Conservation (phyloP, 768 basidiomycete genomes). For the Sarcomyxa edulis region DNA sequence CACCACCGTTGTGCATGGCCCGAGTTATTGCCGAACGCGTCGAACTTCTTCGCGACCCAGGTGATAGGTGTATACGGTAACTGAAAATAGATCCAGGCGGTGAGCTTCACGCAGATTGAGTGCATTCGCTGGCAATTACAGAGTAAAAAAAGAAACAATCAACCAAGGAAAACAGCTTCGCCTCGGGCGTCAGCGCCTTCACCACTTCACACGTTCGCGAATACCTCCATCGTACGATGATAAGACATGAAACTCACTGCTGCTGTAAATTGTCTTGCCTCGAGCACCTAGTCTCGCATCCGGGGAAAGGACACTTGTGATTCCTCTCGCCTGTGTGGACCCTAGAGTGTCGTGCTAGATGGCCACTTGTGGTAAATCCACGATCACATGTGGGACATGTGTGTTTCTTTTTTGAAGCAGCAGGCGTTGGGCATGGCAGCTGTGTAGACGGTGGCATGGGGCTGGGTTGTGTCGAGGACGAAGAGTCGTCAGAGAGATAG, state of each 20-base stretch:
- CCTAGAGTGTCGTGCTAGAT: constrained; percentile 82
- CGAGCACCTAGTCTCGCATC: constrained; percentile 87
- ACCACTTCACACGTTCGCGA: too few relatives aligned
- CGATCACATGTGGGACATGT: constrained; percentile 70
- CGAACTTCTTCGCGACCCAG: constrained; percentile 68
- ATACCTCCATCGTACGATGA: too few relatives aligned
- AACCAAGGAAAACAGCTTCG: too few relatives aligned
- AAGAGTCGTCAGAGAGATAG: too few relatives aligned
- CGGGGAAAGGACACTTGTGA: constrained; percentile 93
- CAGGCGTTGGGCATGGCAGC: constrained; percentile 20
- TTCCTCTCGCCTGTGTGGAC: constrained; percentile 92
- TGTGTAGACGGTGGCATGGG: too few relatives aligned
- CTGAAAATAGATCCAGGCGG: too few relatives aligned
- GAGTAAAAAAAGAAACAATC: too few relatives aligned
- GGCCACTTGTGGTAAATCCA: constrained; percentile 84
- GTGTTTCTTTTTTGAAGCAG: constrained; percentile 46
- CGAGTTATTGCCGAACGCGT: constrained; percentile 55
- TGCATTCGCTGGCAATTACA: too few relatives aligned
- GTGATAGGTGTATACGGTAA: constrained; percentile 78
- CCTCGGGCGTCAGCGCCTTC: too few relatives aligned
- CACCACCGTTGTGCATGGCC: constrained; percentile 21
- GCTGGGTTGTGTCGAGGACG: too few relatives aligned
- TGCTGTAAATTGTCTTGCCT: constrained; percentile 83
- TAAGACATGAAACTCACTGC: constrained; percentile 39
- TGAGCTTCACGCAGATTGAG: too few relatives aligned